A percentile compares a stretch with the other conserved stretches of the same genome.
These are phyloP conservation scores for Tetracentron sinense DNA, from an alignment of 164 flowering plant genomes.

Conservation along the genomic window DNA sequence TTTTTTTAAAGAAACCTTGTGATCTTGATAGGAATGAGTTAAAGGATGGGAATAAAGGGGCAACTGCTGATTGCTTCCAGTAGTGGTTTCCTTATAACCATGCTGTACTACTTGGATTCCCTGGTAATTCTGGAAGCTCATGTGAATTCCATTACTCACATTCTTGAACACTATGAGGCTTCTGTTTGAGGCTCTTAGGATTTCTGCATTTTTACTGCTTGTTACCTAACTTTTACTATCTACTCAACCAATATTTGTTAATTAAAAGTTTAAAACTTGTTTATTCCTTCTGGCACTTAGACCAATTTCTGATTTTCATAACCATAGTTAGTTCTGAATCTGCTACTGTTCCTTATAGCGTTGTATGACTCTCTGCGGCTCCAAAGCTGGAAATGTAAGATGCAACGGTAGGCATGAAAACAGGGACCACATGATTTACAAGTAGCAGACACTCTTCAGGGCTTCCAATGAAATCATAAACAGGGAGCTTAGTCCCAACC, in stretches of 20 bases:
- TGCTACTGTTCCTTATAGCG: constrained; percentile 22
- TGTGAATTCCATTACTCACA: no score
- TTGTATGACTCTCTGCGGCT: constrained; percentile 44
- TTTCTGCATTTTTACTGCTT: not conserved
- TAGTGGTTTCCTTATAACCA: no score
- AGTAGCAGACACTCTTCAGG: constrained; percentile 7
- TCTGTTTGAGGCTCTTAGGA: no score
- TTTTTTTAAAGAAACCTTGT: not conserved
- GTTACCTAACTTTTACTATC: no score
- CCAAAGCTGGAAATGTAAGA: constrained; percentile 23
- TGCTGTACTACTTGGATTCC: no score
- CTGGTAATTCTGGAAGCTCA: no score
- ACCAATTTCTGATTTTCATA: not conserved
- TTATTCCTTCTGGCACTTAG: not conserved
- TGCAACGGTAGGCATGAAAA: constrained; percentile 16
- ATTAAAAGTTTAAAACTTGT: no score
- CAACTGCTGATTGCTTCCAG: not conserved
- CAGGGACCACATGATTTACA: constrained; percentile 8
- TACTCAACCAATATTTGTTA: no score
- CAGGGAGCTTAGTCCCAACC: constrained; percentile 7
- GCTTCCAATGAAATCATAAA: constrained; percentile 6
- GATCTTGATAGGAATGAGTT: not conserved
- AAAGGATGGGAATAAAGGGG: not conserved
- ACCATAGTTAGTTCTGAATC: not conserved
- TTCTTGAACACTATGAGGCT: no score